Base-by-base conservation (phyloP, 169 alveolate species). In the Miamiensis avidus region DNA sequence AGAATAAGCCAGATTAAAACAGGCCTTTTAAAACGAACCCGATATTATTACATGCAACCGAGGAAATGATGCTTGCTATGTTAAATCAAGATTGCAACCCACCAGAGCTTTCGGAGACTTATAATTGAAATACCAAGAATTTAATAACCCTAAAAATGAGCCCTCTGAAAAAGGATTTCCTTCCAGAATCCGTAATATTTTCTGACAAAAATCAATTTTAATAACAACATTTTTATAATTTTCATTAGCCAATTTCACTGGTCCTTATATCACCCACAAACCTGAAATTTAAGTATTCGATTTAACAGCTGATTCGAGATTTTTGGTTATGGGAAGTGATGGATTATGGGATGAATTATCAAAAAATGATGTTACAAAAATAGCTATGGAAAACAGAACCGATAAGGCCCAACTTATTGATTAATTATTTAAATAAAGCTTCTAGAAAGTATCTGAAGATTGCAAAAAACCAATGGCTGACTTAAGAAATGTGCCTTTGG, bases 331-430 rank as follows among this genome's bases (percentile, higher is more conserved):
- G 82, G 97, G 95, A 0, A 85, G 95, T 31, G 97, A 95, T 89
- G 97, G 97, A n/a, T 77, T 95, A 31, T 95, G 97, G 97, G 97
- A 95, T 91, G 94, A 92, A 84, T 64, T 95, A 78, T 82, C 79
- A 0, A 88, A 86, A 81, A 86, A 84, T 30, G 87, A 88, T 86
- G 91, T 89, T 15, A 93, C 91, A 31, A 84, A 90, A 65, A 73
- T 90, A 34, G 87, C 83, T 27, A 75, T 82, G 33, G 77, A 82
- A 26, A 76, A 79, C 31, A 77, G 89, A 29, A 82, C 78, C 34
- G 89, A 83, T 29, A 83, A 84, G 73, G 76, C 85, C 28, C 83
- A 89, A 79, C 74, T 94, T 20, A 84, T 93, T 33, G 72, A 86
- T 64, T 65, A 85, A 11, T 76, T 95, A 26, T 84, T 95, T 75